These are phyloP conservation scores for Populus ilicifolia DNA, from an alignment of 345 rosid species.

Conservation along the genomic window DNA sequence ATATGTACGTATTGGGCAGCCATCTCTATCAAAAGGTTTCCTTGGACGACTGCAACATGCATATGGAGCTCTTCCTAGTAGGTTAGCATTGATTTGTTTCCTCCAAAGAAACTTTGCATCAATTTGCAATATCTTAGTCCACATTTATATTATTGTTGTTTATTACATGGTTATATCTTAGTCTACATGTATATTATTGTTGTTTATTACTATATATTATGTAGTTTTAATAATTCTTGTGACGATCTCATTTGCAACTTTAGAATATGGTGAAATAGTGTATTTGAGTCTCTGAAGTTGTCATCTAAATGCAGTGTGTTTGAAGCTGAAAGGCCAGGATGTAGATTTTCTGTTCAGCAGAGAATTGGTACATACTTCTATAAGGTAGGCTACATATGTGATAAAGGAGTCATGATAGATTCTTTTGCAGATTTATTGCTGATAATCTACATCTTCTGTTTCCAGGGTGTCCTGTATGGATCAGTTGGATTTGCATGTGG, in stretches of 20 bases:
- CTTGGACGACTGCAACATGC: slow-evolving; percentile 61
- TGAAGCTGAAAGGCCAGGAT: slow-evolving; percentile 26
- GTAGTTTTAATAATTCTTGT: not conserved
- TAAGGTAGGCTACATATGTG: slow-evolving; percentile 7
- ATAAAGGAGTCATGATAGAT: too few relatives aligned
- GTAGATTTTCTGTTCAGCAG: slow-evolving; percentile 7
- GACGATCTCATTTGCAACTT: not conserved
- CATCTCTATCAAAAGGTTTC: slow-evolving; percentile 56
- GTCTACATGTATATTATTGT: too few relatives aligned
- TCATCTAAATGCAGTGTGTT: slow-evolving; percentile 10
- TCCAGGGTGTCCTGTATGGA: slow-evolving; percentile 79
- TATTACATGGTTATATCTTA: not conserved
- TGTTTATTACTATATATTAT: too few relatives aligned
- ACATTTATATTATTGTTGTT: not conserved
- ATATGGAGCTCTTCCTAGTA: slow-evolving; percentile 90
- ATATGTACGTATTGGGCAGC: slow-evolving; percentile 74
- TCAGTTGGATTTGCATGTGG: slow-evolving; percentile 94
- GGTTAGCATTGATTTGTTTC: slow-evolving; percentile 31
- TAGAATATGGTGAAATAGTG: not conserved
- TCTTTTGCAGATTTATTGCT: too few relatives aligned
- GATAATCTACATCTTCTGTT: not conserved
- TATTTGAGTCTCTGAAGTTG: not conserved
- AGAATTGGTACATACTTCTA: slow-evolving; percentile 16
- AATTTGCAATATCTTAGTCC: not conserved
- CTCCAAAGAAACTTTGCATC: not conserved